Evolutionary conservation across 1,284 basidiomycete species (phyloP), one percentile per base, ranked within the genome.

Genomic region (Dichomitus squalens): DNA sequence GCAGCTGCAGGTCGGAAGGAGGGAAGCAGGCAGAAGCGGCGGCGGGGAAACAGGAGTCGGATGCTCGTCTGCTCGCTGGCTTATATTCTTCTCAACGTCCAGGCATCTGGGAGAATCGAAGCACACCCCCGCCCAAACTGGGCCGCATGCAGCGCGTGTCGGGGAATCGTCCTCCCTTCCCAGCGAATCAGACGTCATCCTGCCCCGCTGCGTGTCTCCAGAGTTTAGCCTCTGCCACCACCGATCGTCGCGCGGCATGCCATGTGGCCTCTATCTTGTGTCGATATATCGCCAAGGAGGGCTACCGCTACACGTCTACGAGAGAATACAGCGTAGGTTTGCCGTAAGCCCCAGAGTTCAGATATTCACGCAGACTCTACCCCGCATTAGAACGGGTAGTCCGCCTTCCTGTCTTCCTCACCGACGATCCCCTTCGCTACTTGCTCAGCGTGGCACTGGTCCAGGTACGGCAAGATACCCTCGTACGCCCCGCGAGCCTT

Each of bases 401-500:
- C 52, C 14, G 49, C 36, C 41, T 48, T 60, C 49, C 51, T 62
- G 5, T 63, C 57, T 4, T 58, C 58, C 34, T 52, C 57, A 7
- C 40, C 35, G n/a, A 59, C 44, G 9, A 64, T 25, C 27, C 66
- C 66, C 23, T 54, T 48, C 55, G 54, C 54, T 1, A 79, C 53
- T 61, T 79, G 75, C 53, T 73, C 69, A 29, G 70, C 67, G 39
- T 81, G 81, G 53, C 72, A 68, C 51, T 71, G 66, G 59, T 86
- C 85, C 44, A 87, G 68, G 66, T 76, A 82, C 4, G 71, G 70
- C 36, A 87, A 67, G 47, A 86, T 70, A 18, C 79, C 76, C 25
- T 71, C 72, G 66, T 78, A 86, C 50, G 79, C 71, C 16, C 70
- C 67, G 55, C 78, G 80, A 20, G 83, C 86, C 69, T 90, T 91